These are phyloP conservation scores for Neurospora tetrasperma DNA, from an alignment of 495 filamentous ascomycete genomes.

Conservation along the genomic window DNA sequence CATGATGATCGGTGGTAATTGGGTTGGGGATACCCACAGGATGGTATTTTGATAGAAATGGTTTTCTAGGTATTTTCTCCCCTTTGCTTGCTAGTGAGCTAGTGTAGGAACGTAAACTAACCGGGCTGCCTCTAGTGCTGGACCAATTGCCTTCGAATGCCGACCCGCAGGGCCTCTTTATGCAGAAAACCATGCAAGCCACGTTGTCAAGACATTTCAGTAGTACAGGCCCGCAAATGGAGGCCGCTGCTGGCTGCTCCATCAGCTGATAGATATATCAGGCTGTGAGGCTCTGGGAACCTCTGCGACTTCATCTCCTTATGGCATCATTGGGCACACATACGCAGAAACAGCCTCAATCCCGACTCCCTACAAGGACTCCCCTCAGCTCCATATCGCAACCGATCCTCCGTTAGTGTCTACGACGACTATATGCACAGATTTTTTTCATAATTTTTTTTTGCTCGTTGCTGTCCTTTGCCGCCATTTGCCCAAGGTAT, in stretches of 20 bases:
- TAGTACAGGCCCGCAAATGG: neutral
- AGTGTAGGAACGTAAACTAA: neutral
- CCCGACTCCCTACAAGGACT: neutral
- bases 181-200: neutral
- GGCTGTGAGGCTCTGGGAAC: neutral
- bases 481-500: neutral
- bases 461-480: rapidly evolving
- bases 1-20: neutral
- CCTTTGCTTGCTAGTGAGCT: neutral
- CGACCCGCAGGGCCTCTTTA: neutral
- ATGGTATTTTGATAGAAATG: neutral
- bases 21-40: neutral
- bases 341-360: neutral
- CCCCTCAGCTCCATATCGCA: neutral
- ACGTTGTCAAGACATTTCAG: neutral
- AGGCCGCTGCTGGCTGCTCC: neutral
- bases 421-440: neutral
- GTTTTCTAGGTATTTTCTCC: neutral
- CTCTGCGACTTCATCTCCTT: neutral
- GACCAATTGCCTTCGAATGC: neutral
- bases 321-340: neutral
- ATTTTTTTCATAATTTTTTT: no score
- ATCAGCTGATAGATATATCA: neutral
- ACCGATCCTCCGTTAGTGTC: neutral
- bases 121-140: neutral